Evolutionary conservation across 108 stramenopile species (phyloP).

Genomic region (Cyclotella atomus): DNA sequence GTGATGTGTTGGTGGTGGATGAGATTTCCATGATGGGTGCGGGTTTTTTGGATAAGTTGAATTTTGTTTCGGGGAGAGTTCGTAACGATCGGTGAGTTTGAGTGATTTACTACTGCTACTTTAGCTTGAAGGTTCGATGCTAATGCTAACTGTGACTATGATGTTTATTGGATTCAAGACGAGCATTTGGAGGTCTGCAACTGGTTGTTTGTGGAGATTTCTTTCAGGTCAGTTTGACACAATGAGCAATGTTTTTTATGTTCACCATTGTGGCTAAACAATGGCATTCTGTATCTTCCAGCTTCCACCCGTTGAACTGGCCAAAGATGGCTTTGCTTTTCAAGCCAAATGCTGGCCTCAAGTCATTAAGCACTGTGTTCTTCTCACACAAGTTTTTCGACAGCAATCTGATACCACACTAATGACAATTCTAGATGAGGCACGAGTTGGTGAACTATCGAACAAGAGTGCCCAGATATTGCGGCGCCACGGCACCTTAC

Average conservation of each 20-base stretch:
- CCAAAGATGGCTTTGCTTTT: conserved; percentile 64
- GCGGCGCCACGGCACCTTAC: conserved; percentile 30
- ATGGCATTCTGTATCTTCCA: too few relatives aligned
- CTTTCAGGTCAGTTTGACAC: too few relatives aligned
- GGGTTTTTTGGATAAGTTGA: conserved; percentile 79
- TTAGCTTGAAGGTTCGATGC: too few relatives aligned
- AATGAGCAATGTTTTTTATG: too few relatives aligned
- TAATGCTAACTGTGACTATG: too few relatives aligned
- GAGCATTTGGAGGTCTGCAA: conserved; percentile 95
- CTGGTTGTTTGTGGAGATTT: conserved; percentile 94
- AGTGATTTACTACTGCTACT: too few relatives aligned
- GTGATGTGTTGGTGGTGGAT: conserved; percentile 75
- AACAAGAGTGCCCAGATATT: conserved; percentile 23
- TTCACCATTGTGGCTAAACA: too few relatives aligned
- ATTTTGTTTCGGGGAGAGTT: conserved; percentile 54
- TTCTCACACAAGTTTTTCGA: conserved; percentile 78
- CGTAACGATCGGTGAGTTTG: conserved; percentile 58
- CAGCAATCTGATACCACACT: conserved; percentile 73
- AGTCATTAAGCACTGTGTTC: conserved; percentile 40
- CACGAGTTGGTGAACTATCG: conserved; percentile 65
- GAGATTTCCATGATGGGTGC: conserved; percentile 86
- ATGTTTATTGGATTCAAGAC: too few relatives aligned
- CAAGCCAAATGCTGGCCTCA: conserved; percentile 64
- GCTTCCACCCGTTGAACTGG: conserved; percentile 67
- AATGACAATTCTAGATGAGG: conserved; percentile 75